Evolutionary conservation across 176 grass and related monocot species (phyloP).

Genomic region (Bothriochloa decipiens): DNA sequence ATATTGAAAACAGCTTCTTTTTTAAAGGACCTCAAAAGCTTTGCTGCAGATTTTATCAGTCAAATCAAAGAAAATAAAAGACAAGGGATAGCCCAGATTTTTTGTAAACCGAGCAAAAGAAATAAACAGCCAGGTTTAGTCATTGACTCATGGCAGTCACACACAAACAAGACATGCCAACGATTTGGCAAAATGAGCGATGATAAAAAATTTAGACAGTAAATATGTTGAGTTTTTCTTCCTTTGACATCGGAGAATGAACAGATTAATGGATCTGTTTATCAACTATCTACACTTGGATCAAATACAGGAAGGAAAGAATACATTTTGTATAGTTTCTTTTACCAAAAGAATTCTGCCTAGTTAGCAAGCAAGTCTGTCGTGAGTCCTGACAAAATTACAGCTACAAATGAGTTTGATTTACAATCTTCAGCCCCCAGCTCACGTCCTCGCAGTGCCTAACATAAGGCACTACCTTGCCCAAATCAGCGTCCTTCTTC

Average conservation of each 20-base stretch:
- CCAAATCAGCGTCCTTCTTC: conserved; percentile 50
- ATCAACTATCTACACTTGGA: conserved; percentile 52
- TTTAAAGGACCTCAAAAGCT: too few relatives aligned
- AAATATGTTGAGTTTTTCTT: neutral
- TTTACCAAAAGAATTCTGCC: neutral
- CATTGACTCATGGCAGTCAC: too few relatives aligned
- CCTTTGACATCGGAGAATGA: neutral
- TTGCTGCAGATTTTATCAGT: too few relatives aligned
- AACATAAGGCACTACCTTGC: conserved; percentile 53
- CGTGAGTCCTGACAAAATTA: conserved; percentile 2
- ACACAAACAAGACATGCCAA: too few relatives aligned
- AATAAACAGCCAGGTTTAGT: too few relatives aligned
- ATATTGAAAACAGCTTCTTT: too few relatives aligned
- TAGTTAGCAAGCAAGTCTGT: conserved; percentile 24
- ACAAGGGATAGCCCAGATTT: too few relatives aligned
- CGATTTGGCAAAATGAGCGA: neutral
- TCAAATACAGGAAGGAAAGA: conserved; percentile 10
- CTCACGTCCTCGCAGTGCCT: conserved; percentile 83
- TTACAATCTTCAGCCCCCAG: conserved; percentile 73
- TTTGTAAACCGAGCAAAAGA: too few relatives aligned
- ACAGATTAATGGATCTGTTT: conserved; percentile 16
- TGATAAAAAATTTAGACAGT: neutral
- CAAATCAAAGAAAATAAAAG: too few relatives aligned
- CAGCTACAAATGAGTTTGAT: conserved; percentile 44
- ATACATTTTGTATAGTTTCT: neutral